Base-by-base conservation (phyloP, 1,284 basidiomycete species). In the Hortiboletus rubellus region DNA sequence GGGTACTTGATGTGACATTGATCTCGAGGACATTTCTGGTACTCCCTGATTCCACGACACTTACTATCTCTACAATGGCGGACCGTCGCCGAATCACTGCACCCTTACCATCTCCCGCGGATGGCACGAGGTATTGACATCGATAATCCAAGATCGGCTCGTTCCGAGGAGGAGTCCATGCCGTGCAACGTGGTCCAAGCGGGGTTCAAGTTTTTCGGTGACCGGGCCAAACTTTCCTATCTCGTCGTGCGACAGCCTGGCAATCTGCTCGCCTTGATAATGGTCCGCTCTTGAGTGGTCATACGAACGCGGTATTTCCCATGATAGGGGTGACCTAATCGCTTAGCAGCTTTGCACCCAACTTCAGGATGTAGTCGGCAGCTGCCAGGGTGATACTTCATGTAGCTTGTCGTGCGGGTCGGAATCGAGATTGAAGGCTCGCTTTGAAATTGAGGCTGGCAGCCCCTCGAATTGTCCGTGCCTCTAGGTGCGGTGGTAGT, bases 201-300 rank as follows among this genome's bases (percentile, higher is more conserved):
- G 41, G 52, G 46, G 17, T 38, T 52, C 52, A 50, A 37, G 50
- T 24, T 48, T 54, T 46, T 47, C 36, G 17, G 18, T 15, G 33
- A 36, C 22, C 30, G 50, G 63, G 15, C 36, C 43, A 36, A 30
- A 52, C 44, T 34, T 68, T 54, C 66, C 59, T 55, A 62, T 62
- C 54, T 48, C 17, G 58, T 56, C 46, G 30, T 38, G 27, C 37
- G 30, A 38, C 52, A 22, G 44, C 48, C 46, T 54, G 50, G 52
- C 47, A 63, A 59, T 58, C 57, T 31, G 47, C 54, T 57, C 47
- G 50, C 54, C 52, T 22, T 48, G 53, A 54, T 38, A 42, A 55
- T 45, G n/a, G n/a, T 10, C 38, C 17, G 38, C 15, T 27, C 27
- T 15, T 27, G 7, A 50, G 43, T 22, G 17, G 30, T 22, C 36